Evolutionary conservation across 495 filamentous ascomycete species (phyloP).

Genomic region (Penicillium parvum): DNA sequence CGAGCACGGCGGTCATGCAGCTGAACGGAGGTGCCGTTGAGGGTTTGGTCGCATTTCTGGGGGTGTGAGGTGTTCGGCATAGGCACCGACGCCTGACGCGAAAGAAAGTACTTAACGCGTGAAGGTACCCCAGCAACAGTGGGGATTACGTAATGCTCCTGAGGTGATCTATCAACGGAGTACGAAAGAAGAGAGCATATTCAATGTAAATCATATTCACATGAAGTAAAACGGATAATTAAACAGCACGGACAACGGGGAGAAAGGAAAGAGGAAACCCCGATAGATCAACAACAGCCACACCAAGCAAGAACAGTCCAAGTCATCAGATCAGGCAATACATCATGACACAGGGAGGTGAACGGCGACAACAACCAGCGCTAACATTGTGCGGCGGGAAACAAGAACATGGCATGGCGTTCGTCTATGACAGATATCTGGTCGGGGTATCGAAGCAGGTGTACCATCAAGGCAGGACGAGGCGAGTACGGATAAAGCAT

Average conservation of each 20-base stretch:
- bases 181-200: constrained; percentile 10
- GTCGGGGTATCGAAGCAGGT: constrained; percentile 21
- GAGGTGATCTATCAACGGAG: not conserved
- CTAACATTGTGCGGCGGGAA: not conserved
- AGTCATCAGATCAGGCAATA: not conserved
- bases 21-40: not conserved
- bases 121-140: constrained; percentile 23
- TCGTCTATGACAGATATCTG: constrained; percentile 21
- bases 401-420: constrained; percentile 12
- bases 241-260: constrained; percentile 2
- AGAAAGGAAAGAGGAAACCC: not conserved
- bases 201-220: constrained; percentile 17
- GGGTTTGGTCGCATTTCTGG: constrained; percentile 28
- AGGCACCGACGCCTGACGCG: constrained; percentile 20
- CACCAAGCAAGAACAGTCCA: not conserved
- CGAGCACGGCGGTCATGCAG: constrained; percentile 18
- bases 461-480: constrained; percentile 4
- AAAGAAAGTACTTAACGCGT: constrained; percentile 40
- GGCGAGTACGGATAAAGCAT: not conserved
- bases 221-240: constrained; percentile 13
- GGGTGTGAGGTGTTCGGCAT: not conserved
- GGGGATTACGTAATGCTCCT: constrained; percentile 13
- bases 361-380: not conserved
- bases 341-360: too few relatives aligned
- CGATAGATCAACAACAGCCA: constrained; percentile 1